phyloP scores from a whole-genome alignment of 225 moss, liverwort and hornwort genomes.

The Physcomitrellopsis africana region DNA sequence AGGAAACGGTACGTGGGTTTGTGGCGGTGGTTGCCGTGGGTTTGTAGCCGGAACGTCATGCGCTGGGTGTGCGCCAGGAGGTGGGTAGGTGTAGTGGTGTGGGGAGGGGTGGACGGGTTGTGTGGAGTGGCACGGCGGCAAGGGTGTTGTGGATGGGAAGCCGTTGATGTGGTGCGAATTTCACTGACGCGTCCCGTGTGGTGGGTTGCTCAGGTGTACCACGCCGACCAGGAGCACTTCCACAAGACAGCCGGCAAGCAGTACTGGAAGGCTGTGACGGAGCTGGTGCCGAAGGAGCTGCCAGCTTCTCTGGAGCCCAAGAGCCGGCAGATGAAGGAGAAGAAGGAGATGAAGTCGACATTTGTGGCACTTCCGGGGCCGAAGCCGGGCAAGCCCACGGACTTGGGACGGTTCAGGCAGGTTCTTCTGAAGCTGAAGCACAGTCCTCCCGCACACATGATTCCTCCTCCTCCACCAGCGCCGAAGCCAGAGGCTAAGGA shows the following conservation, averaged over 20 bases:
- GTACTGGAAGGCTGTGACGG: slow-evolving; percentile 77
- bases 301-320: slow-evolving; percentile 63
- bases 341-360: slow-evolving; percentile 62
- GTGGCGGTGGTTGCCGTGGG: not conserved
- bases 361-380: slow-evolving; percentile 68
- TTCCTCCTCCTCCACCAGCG: slow-evolving; percentile 64
- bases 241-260: slow-evolving; percentile 69
- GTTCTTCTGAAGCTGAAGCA: slow-evolving; percentile 74
- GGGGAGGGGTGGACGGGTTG: no score
- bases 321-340: slow-evolving; percentile 49
- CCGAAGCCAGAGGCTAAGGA: slow-evolving; percentile 31
- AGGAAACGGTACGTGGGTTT: slow-evolving; percentile 50
- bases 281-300: slow-evolving; percentile 73
- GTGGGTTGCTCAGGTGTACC: slow-evolving; percentile 42
- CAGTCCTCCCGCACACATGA: slow-evolving; percentile 72
- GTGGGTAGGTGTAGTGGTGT: not conserved
- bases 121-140: no score
- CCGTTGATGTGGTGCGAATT: not conserved
- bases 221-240: slow-evolving; percentile 64
- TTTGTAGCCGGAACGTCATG: not conserved
- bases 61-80: not conserved
- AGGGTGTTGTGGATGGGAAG: no score
- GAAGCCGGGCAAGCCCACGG: slow-evolving; percentile 72
- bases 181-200: not conserved
- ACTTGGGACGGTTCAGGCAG: slow-evolving; percentile 64